Percentiles rank a stretch among this genome's conserved stretches.
These are phyloP conservation scores for Monosporascus sp. DNA, from an alignment of 2,329 filamentous ascomycete species.

Conservation along the genomic window DNA sequence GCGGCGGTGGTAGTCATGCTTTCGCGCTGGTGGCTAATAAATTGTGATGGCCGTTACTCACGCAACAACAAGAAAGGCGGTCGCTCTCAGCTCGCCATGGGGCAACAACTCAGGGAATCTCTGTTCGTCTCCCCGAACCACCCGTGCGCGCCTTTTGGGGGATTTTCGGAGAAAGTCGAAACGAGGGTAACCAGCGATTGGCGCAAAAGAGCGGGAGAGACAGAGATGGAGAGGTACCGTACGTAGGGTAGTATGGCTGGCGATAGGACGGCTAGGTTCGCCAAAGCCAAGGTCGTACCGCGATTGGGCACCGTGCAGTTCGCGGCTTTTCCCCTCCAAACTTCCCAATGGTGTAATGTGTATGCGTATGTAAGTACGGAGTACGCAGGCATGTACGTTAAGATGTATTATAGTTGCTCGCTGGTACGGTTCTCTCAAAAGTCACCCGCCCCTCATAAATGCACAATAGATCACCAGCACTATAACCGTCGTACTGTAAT, in stretches of 20 bases:
- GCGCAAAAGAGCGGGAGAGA: background rate
- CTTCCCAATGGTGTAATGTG: background rate
- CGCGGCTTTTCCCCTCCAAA: background rate
- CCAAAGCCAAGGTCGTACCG: background rate
- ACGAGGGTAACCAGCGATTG: background rate
- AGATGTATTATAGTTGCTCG: background rate
- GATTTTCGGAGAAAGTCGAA: background rate
- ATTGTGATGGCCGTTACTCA: slow-evolving; percentile 26
- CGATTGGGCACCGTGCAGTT: background rate
- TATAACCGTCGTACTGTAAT: background rate
- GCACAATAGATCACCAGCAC: background rate
- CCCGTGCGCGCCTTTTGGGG: background rate
- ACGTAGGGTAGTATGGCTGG: background rate
- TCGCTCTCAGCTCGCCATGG: background rate
- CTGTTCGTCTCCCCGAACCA: background rate
- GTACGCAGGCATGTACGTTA: background rate
- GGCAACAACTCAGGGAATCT: background rate
- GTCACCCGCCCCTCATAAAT: background rate
- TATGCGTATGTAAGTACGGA: background rate
- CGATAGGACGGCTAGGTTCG: background rate
- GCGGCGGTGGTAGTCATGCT: slow-evolving; percentile 29
- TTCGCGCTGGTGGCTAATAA: slow-evolving; percentile 18
- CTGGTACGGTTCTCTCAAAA: background rate
- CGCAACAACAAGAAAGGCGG: slow-evolving; percentile 11
- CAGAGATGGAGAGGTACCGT: background rate